A percentile compares a stretch with the other conserved stretches of the same genome.
These are phyloP conservation scores for Leucosporidium scottii DNA, from an alignment of 768 basidiomycete species.

Conservation along the genomic window DNA sequence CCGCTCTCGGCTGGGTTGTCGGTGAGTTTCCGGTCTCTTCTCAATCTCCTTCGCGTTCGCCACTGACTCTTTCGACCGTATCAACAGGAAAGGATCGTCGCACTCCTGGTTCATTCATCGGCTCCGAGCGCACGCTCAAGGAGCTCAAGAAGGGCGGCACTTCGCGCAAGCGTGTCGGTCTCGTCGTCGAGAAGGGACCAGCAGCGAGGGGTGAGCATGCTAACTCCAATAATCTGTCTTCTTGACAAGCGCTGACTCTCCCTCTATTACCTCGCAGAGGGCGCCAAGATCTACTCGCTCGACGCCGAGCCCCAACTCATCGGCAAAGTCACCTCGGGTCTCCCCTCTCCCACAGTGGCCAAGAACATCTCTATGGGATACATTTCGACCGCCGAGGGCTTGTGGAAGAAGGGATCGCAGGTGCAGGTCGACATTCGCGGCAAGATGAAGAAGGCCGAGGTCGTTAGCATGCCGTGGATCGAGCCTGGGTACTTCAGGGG, in stretches of 20 bases:
- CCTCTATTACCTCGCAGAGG: slow-evolving; percentile 10
- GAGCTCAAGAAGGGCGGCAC: slow-evolving; percentile 71
- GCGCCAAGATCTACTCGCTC: slow-evolving; percentile 24
- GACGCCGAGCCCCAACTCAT: slow-evolving; percentile 9
- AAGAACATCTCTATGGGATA: slow-evolving; percentile 98
- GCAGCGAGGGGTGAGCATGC: slow-evolving; percentile 83
- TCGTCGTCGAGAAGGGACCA: slow-evolving; percentile 66
- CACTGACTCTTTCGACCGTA: not conserved
- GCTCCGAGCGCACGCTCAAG: slow-evolving; percentile 61
- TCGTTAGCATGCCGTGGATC: slow-evolving; percentile 83
- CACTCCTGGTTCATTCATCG: slow-evolving; percentile 62
- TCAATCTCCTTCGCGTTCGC: not conserved
- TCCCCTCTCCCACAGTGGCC: slow-evolving; percentile 81
- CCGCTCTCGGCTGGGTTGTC: slow-evolving; percentile 86
- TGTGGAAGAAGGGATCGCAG: slow-evolving; percentile 84
- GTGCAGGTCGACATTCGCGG: slow-evolving; percentile 77
- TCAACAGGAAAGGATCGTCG: slow-evolving; percentile 69
- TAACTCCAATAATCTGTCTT: too few species aligned
- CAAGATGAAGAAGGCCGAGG: slow-evolving; percentile 63
- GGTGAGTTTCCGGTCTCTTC: slow-evolving; percentile 49
- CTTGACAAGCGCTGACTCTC: not conserved
- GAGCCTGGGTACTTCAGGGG: slow-evolving; percentile 61
- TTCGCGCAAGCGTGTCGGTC: slow-evolving; percentile 59
- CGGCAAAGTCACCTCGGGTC: slow-evolving; percentile 84
- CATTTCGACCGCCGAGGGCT: slow-evolving; percentile 54